Conservation (phyloP, 2,329 filamentous ascomycete genomes). For the Colletotrichum sp. region DNA sequence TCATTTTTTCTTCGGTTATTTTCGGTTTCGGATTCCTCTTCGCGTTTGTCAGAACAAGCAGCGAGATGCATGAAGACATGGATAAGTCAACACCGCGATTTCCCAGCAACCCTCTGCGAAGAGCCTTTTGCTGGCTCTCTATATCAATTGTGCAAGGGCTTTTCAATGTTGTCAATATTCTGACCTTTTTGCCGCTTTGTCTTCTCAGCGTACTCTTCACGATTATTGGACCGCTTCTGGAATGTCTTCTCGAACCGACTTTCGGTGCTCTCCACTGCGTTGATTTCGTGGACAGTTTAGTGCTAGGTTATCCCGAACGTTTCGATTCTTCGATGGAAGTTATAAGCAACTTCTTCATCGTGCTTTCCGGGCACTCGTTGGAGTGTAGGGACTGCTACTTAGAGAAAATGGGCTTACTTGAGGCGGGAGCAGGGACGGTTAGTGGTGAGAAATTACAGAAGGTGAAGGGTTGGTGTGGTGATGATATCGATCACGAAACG, state of each 20-base stretch:
- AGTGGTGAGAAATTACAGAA: not conserved
- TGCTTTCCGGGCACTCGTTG: not conserved
- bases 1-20: not conserved
- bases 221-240: rapidly evolving
- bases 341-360: not conserved
- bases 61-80: not conserved
- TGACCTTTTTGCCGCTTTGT: not conserved
- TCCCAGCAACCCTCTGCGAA: not conserved
- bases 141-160: not conserved
- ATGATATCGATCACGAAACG: not conserved
- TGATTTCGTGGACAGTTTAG: rapidly evolving
- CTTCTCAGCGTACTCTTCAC: not conserved
- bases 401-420: not conserved
- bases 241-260: not conserved
- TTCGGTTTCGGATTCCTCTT: not conserved
- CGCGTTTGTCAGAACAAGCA: not conserved
- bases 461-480: not conserved
- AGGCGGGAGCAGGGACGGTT: not conserved
- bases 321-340: not conserved
- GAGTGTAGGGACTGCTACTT: not conserved
- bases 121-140: not conserved
- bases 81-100: not conserved
- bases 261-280: not conserved
- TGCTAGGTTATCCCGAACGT: not conserved
- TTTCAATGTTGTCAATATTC: not conserved